Conservation (phyloP, 2,329 filamentous ascomycete species). For the Alternaria ventricosa region DNA sequence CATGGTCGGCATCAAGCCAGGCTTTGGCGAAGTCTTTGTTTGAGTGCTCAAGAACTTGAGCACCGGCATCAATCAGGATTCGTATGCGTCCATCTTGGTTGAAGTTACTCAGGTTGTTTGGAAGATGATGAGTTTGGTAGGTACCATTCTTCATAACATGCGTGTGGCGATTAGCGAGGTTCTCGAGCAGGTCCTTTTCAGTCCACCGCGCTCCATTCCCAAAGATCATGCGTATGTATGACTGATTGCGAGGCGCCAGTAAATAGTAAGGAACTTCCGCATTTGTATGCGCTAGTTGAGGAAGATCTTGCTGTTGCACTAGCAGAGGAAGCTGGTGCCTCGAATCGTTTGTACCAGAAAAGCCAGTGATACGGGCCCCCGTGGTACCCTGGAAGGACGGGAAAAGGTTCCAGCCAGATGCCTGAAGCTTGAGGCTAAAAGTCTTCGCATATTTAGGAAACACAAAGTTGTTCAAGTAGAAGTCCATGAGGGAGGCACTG, state of each 20-base stretch:
- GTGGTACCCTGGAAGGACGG: conserved; percentile 39
- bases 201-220: conserved; percentile 47
- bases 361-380: conserved; percentile 65
- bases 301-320: conserved; percentile 67
- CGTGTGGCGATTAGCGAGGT: conserved; percentile 38
- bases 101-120: background rate
- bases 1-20: conserved; percentile 59
- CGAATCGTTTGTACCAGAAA: conserved; percentile 75
- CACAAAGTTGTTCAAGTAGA: conserved; percentile 69
- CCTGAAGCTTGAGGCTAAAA: conserved; percentile 67
- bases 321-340: conserved; percentile 65
- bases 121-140: background rate
- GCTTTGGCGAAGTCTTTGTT: conserved; percentile 58
- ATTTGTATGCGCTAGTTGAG: conserved; percentile 64
- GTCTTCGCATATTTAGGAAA: conserved; percentile 71
- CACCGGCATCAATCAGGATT: conserved; percentile 69
- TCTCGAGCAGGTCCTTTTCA: conserved; percentile 55
- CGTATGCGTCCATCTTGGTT: conserved; percentile 46
- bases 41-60: conserved; percentile 67
- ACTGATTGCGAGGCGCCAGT: conserved; percentile 59
- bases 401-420: conserved; percentile 73
- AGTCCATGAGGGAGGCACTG: conserved; percentile 65
- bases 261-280: conserved; percentile 68
- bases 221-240: conserved; percentile 51
- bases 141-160: background rate